These are phyloP conservation scores for Phytophthora sp. DNA, from an alignment of 352 stramenopile genomes.

Conservation along the genomic window DNA sequence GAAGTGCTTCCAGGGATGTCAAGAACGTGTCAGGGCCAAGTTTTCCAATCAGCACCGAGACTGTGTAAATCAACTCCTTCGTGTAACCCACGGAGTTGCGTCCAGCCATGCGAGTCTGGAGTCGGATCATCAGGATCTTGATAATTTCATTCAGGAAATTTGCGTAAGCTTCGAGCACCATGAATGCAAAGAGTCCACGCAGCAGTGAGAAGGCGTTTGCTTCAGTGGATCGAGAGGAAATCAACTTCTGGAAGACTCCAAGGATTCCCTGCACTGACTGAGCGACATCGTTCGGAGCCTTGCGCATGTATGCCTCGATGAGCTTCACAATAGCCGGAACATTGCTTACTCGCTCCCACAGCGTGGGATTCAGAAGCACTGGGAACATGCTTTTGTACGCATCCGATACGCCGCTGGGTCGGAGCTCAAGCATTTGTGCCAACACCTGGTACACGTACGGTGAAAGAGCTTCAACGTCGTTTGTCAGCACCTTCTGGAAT, in stretches of 20 bases:
- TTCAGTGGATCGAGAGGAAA: conserved; percentile 94
- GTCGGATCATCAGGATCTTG: conserved; percentile 94
- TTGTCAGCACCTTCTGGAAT: conserved; percentile 97
- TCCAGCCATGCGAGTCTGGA: conserved; percentile 92
- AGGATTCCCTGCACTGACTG: conserved; percentile 87
- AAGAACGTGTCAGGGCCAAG: conserved; percentile 83
- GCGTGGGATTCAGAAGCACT: conserved; percentile 91
- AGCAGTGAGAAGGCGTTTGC: conserved; percentile 94
- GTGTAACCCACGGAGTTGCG: conserved; percentile 84
- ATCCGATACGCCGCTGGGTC: conserved; percentile 85
- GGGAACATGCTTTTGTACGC: conserved; percentile 96
- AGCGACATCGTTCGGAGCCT: conserved; percentile 91
- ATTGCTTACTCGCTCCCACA: conserved; percentile 98
- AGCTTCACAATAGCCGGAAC: conserved; percentile 97
- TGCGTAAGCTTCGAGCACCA: conserved; percentile 78
- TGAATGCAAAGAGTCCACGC: conserved; percentile 87
- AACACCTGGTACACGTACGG: conserved; percentile 99
- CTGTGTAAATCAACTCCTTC: conserved; percentile 92
- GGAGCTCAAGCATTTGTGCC: conserved; percentile 97
- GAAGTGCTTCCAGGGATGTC: conserved; percentile 84
- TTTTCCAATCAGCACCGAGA: conserved; percentile 90
- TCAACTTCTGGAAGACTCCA: conserved; percentile 98
- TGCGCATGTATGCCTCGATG: conserved; percentile 96
- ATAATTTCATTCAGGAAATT: conserved; percentile 92
- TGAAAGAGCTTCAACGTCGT: conserved; percentile 94